phyloP scores from a whole-genome alignment of 345 rosid genomes.

The Ricinus communis region DNA sequence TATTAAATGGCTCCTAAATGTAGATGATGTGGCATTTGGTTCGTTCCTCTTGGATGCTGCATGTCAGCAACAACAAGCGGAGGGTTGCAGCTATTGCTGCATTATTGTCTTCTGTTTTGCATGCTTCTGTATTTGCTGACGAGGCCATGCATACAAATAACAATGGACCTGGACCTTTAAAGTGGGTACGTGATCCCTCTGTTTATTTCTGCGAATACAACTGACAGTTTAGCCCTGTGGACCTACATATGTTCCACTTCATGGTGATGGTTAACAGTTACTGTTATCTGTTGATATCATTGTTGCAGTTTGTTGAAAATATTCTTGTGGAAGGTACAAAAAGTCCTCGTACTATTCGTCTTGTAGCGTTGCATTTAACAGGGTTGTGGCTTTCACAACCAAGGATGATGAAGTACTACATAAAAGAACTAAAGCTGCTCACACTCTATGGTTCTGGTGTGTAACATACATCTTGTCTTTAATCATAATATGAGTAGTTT shows the following conservation, averaged over 20 bases:
- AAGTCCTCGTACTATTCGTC: constrained; percentile 98
- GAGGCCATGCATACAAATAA: constrained; percentile 63
- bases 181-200: constrained; percentile 64
- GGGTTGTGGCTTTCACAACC: constrained; percentile 87
- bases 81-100: constrained; percentile 93
- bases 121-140: constrained; percentile 64
- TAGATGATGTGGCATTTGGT: constrained; percentile 92
- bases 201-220: background rate
- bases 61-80: constrained; percentile 83
- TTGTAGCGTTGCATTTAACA: constrained; percentile 86
- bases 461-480: constrained; percentile 22
- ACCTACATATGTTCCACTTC: background rate
- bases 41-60: constrained; percentile 84
- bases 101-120: constrained; percentile 79
- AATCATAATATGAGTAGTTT: background rate
- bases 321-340: constrained; percentile 84
- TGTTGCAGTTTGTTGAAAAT: constrained; percentile 72
- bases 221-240: background rate
- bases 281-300: constrained; percentile 13
- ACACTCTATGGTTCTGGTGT: constrained; percentile 93
- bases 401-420: constrained; percentile 62
- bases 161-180: constrained; percentile 69
- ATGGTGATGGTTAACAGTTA: background rate
- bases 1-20: constrained; percentile 19
- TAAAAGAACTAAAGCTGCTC: constrained; percentile 78